Base-by-base conservation (phyloP, 75 land plant species). In the Azolla pinnata region DNA sequence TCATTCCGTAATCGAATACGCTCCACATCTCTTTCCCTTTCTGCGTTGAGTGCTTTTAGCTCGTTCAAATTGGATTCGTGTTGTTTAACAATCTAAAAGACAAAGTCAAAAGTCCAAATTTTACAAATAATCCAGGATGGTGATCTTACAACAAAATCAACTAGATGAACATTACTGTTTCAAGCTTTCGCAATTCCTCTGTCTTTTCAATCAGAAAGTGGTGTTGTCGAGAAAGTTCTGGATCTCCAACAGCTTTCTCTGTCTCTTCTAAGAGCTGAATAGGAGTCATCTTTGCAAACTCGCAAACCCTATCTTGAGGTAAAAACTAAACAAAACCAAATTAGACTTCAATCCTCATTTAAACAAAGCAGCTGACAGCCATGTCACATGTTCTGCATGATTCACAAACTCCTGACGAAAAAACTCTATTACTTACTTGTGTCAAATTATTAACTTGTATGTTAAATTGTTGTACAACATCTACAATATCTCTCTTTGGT, bases 191-290 rank as follows among this genome's bases (percentile, higher is more conserved):
- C 62, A 90, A 35, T 34, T 83, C 83, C 31, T 45, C 19, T 46
- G 83, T 90, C 68, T 83, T 82, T 55, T 79, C 70, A 47, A 89
- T 67, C 45, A 95, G 83, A 20, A 72, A 60, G 31, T 20, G 52
- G 56, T 95, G 99, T 44, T 79, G 83, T 20, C 75, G 56, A 28
- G 84, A 85, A n/a, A 93, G 71, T 54, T 83, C 83, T 56, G 87
- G 90, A 79, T 93, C 86, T 25, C 97, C 98, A 59, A 93, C 85
- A 57, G 96, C 96, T 64, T 93, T 93, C 61, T 93, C 98, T 30
- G 98, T 93, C 61, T 93, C 98, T 53, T 85, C 85, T 33, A 95
- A 56, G 47, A 95, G 91, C 56, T 95, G 80, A 31, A 83, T 71
- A 29, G 99, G 98, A 61, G 83, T 81, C 63, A 95, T 65, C 63